Conservation (phyloP, 208 protist species). For the Trypanosoma melophagium region DNA sequence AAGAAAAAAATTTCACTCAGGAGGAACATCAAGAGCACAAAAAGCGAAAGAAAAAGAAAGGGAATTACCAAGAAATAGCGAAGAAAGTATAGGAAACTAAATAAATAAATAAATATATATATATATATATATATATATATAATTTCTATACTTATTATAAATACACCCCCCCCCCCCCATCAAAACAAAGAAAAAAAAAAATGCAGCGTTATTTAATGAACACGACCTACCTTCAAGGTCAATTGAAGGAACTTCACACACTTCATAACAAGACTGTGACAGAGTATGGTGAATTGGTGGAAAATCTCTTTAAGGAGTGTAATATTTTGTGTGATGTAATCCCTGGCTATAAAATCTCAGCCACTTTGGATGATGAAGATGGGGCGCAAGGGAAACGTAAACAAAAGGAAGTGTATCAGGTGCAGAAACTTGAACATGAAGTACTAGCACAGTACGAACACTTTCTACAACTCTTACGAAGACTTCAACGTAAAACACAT, state of each 20-base stretch:
- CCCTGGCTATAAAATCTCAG: constrained; percentile 87
- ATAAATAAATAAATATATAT: neutral
- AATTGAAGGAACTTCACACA: constrained; percentile 71
- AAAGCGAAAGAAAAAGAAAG: too few relatives aligned
- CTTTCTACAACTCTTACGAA: constrained; percentile 89
- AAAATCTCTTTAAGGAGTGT: constrained; percentile 88
- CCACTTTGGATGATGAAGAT: constrained; percentile 78
- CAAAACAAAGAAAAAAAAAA: neutral
- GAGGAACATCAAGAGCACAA: too few relatives aligned
- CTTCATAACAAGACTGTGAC: constrained; percentile 79
- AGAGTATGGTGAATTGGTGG: constrained; percentile 85
- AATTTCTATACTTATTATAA: constrained; percentile 16
- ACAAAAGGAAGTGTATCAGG: constrained; percentile 90
- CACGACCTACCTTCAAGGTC: constrained; percentile 87
- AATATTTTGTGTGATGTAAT: constrained; percentile 84
- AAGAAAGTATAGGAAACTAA: too few relatives aligned
- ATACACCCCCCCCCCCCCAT: neutral
- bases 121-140: constrained; percentile 17
- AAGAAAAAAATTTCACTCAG: too few relatives aligned
- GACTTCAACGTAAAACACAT: constrained; percentile 81
- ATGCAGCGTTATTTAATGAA: constrained; percentile 94
- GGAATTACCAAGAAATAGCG: too few relatives aligned
- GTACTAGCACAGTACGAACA: constrained; percentile 90
- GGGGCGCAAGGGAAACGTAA: constrained; percentile 71
- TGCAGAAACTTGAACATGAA: constrained; percentile 90